Base-by-base conservation (phyloP, 2,329 filamentous ascomycete species). In the Epichloe coenophiala region DNA sequence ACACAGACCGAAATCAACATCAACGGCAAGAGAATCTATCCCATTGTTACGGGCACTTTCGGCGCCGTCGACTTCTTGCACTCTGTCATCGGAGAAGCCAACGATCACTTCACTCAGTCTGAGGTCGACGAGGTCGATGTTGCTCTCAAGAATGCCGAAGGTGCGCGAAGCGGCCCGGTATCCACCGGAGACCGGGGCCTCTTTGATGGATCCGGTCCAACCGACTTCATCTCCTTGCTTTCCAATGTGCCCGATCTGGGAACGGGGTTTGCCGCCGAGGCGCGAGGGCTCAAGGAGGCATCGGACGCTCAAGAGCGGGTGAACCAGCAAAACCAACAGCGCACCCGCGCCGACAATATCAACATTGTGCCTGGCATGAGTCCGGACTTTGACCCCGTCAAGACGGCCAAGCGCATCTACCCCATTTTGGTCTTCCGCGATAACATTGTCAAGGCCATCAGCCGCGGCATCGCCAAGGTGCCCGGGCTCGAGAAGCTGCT, bases 341-440 rank as follows among this genome's bases (percentile, higher is more conserved):
- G 65, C 40, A 55, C 58, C 45, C 65, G 67, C 13, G 60, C 60
- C 31, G 72, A 67, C 48, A 81, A 75, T 57, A 61, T 59, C 23
- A 81, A 81, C 55, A 68, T 80, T 13, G 79, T 89, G 9, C 85
- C 84, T 19, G 88, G 86, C 5, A 87, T 90, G 74, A 84, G 80
- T 59, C 73, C 73, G 13, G 73, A 77, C 61, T 87, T 94, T 53
- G 90, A 96, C 60, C 84, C 86, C 0, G 78, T 86, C 58, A 83
- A 88, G 65, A 84, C 83, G 0, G 77, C 84, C 13, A 73, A 76
- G 39, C 82, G 94, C 68, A 96, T 98, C 57, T 97, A 97, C 61
- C 93, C 93, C 1, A 95, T 98, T 53, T 77, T 98, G 0, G 78
- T 87, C 53, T 98, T 97, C 73, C 80, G 91, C 53, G 93, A 98